Evolutionary conservation across 208 protist genomes (phyloP), one percentile per base, ranked within the genome.

Genomic region (Herpetomonas samuelpessoai): DNA sequence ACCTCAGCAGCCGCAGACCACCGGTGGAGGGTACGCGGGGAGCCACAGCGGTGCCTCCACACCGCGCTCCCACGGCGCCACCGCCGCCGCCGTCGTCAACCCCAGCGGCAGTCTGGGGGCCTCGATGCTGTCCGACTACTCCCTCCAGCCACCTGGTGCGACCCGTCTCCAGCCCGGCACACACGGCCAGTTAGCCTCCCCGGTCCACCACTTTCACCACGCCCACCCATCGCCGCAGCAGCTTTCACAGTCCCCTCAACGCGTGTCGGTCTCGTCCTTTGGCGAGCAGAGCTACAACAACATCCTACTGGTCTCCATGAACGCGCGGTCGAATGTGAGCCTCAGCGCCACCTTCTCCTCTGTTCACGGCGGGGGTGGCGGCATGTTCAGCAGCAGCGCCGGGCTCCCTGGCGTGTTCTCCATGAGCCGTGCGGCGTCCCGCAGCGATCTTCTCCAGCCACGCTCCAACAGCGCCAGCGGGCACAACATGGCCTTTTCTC

Each of bases 211-310:
- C 44, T 38, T 71, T 18, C 45, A 61, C 45, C 65, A 71, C 54
- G n/a, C n/a, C n/a, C n/a, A n/a, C n/a, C n/a, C n/a, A n/a, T n/a
- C n/a, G n/a, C n/a, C n/a, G n/a, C 35, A 41, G 35, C 14, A 6
- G 35, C 14, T 14, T 6, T 41, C 35, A 14, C 35, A 18, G 35
- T 6, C 9, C 9, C 35, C 6, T 14, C 35, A 41, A 6, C 35
- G 35, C 35, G 14, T 14, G 9, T 41, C 19, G 6, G 46, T 52
- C 22, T 46, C 38, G 16, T 45, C 53, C 2, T 47, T 38, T n/a
- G 54, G 58, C 22, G 62, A 76, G 22, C 53, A 59, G 19, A 65
- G 59, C 55, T 71, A 76, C 55, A 76, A 76, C 64, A 71, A 68
- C 47, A 41, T 35, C 1, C 60, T 76, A 29, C 61, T 76, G 26